Percentiles rank a stretch among this genome's conserved stretches.
Evolutionary conservation across 441 rosid genomes (phyloP).

Genomic region (Gossypium davidsonii): DNA sequence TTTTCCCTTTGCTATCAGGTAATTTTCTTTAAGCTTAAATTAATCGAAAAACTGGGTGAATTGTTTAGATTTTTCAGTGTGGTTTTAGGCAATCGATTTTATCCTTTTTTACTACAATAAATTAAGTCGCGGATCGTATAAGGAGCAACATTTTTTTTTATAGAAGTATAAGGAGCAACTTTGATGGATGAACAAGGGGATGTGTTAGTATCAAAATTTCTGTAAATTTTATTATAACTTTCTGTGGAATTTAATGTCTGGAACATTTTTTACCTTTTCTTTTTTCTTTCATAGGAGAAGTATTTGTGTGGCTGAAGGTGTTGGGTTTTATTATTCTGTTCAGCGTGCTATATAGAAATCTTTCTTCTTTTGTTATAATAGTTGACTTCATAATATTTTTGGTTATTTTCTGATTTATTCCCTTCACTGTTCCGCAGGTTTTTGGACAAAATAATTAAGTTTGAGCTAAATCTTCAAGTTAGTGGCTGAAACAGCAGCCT

Average conservation of each 20-base stretch:
- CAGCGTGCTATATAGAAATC: background rate
- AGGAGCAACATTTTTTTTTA: too few species aligned
- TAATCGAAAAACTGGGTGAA: background rate
- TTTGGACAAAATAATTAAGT: background rate
- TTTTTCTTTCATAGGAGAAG: background rate
- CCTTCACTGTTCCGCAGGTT: slow-evolving; percentile 13
- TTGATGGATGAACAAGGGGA: too few species aligned
- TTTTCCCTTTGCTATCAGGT: background rate
- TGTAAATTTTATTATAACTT: background rate
- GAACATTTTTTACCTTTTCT: background rate
- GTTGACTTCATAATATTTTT: background rate
- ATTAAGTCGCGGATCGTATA: too few species aligned
- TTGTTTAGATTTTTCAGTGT: background rate
- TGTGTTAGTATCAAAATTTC: too few species aligned
- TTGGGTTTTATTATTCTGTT: background rate
- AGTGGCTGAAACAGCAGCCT: slow-evolving; percentile 9
- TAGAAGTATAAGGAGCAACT: too few species aligned
- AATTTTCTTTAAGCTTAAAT: background rate
- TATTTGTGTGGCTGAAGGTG: background rate
- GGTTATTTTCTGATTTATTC: background rate
- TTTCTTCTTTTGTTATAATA: background rate
- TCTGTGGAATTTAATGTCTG: background rate
- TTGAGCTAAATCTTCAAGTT: slow-evolving; percentile 15
- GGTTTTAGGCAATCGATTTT: background rate
- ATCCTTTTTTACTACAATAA: background rate